Percentiles rank a stretch among this genome's conserved stretches.
Evolutionary conservation across 106 monocot species (phyloP).

Genomic region (Alisma plantagoaquatica): DNA sequence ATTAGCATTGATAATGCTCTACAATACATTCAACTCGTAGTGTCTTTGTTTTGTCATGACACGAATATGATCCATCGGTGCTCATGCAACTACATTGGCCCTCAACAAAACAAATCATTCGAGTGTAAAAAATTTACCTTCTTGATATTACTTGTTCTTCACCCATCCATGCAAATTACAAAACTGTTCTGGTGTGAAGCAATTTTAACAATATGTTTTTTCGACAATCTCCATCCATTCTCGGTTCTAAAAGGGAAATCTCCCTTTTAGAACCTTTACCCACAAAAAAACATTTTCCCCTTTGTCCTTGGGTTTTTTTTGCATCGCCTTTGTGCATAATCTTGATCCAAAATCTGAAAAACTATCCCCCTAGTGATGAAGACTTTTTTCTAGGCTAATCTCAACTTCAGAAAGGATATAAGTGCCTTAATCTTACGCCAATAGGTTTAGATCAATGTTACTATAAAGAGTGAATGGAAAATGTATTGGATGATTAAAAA

Average conservation of each 20-base stretch:
- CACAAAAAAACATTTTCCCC: background rate
- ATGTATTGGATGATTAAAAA: no score
- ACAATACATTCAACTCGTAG: background rate
- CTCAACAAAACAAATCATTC: background rate
- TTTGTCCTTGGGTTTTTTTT: background rate
- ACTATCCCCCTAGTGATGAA: background rate
- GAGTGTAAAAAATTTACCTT: background rate
- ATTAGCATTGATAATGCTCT: constrained; percentile 1
- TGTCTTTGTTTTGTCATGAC: background rate
- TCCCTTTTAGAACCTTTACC: background rate
- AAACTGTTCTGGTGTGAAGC: background rate
- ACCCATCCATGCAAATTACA: background rate
- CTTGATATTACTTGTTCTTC: background rate
- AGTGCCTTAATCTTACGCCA: background rate
- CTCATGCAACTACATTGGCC: background rate
- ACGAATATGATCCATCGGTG: background rate
- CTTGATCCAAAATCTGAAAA: background rate
- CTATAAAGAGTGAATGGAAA: no score
- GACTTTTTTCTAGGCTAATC: background rate
- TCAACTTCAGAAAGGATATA: background rate
- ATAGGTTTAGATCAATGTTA: no score
- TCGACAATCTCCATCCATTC: background rate
- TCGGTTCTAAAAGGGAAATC: background rate
- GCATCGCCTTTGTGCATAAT: background rate
- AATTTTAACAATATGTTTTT: background rate